Conservation (phyloP, 805 yeast genomes). For the Wickerhamiella hasegawae region DNA sequence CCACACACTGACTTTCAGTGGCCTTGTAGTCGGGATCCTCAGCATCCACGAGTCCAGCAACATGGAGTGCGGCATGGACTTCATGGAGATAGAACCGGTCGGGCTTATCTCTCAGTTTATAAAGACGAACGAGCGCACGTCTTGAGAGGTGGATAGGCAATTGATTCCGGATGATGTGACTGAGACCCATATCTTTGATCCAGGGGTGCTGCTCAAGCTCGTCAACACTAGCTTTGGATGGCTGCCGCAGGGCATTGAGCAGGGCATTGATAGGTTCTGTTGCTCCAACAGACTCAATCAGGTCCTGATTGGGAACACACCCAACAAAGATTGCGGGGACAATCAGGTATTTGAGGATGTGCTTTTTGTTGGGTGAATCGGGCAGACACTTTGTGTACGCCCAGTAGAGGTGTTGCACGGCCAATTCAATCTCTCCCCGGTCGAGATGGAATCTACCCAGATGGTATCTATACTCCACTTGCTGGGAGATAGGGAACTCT, state of each 20-base stretch:
- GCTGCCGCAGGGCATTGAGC: conserved; percentile 29
- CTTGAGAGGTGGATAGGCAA: conserved; percentile 19
- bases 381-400: conserved; percentile 30
- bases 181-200: conserved; percentile 13
- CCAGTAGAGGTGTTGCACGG: conserved; percentile 33
- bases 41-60: conserved; percentile 5
- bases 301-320: conserved; percentile 27
- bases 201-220: conserved; percentile 19
- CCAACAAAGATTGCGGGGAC: conserved; percentile 43
- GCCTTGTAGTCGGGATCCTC: conserved; percentile 9
- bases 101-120: conserved; percentile 3
- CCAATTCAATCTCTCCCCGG: conserved; percentile 7
- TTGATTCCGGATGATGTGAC: conserved; percentile 16
- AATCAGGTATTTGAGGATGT: conserved; percentile 32
- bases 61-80: conserved; percentile 3
- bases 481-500: conserved; percentile 10
- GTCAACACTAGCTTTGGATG: conserved; percentile 22
- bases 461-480: conserved; percentile 17
- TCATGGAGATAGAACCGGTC: conserved; percentile 8
- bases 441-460: conserved; percentile 22
- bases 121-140: conserved; percentile 15
- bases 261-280: conserved; percentile 26
- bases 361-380: conserved; percentile 22
- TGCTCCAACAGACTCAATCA: conserved; percentile 17
- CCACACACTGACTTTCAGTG: conserved; percentile 21